phyloP scores from a whole-genome alignment of 306 rosid species.

The Crotalaria pallida region DNA sequence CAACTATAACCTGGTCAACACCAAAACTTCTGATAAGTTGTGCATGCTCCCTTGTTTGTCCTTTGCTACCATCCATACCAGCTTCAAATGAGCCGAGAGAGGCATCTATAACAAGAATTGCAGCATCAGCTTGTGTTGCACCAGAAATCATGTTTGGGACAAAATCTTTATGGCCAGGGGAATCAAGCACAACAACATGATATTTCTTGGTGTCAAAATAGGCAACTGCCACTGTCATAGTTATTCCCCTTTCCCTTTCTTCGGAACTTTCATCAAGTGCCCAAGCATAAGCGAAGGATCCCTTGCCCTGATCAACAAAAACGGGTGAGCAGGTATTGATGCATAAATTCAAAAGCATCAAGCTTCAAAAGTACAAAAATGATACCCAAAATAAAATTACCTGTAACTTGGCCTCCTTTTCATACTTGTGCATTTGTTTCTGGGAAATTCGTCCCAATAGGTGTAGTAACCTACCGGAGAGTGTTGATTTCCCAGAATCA shows the following conservation, averaged over 20 bases:
- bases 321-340: not conserved
- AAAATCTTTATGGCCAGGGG: constrained; percentile 98
- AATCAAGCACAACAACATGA: constrained; percentile 94
- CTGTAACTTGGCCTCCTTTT: constrained; percentile 86
- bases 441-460: constrained; percentile 76
- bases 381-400: constrained; percentile 29
- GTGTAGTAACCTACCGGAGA: constrained; percentile 87
- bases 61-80: constrained; percentile 79
- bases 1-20: constrained; percentile 89
- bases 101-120: constrained; percentile 87
- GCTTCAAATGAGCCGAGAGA: constrained; percentile 89
- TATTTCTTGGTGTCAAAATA: constrained; percentile 86
- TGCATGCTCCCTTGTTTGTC: constrained; percentile 93
- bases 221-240: constrained; percentile 98
- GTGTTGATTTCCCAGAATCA: constrained; percentile 98
- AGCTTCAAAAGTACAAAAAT: constrained; percentile 20
- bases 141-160: constrained; percentile 99
- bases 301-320: constrained; percentile 70
- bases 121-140: constrained; percentile 97
- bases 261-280: constrained; percentile 97
- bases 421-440: constrained; percentile 95
- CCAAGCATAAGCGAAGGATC: constrained; percentile 97
- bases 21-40: constrained; percentile 97
- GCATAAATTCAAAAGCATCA: constrained; percentile 1
- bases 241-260: constrained; percentile 98